These are phyloP conservation scores for Alternaria brassicae DNA, from an alignment of 2,329 filamentous ascomycete species.

Conservation along the genomic window DNA sequence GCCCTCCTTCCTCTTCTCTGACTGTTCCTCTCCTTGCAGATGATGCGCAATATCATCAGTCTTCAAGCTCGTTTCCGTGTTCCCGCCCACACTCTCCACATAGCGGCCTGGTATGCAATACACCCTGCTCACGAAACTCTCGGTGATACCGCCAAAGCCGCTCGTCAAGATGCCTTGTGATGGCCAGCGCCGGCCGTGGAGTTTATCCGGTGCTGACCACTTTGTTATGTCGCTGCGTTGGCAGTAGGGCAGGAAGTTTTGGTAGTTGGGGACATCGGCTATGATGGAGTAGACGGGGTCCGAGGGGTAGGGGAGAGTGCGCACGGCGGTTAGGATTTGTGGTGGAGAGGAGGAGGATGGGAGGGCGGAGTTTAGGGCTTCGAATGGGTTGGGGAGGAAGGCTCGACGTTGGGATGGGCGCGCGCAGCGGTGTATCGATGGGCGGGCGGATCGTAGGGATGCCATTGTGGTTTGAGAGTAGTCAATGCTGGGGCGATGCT, in stretches of 20 bases:
- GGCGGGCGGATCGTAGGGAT: conserved; percentile 44
- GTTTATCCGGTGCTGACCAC: conserved; percentile 66
- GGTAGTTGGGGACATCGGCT: conserved; percentile 82
- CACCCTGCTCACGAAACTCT: conserved; percentile 81
- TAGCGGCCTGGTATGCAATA: conserved; percentile 75
- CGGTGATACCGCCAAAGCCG: conserved; percentile 83
- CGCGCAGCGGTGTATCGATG: conserved; percentile 43
- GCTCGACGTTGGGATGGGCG: conserved; percentile 43
- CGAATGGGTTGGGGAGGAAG: conserved; percentile 57
- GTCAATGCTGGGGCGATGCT: neutral
- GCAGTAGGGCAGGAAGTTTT: conserved; percentile 91
- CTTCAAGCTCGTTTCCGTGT: conserved; percentile 56
- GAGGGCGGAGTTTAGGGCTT: conserved; percentile 43
- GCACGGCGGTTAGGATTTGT: conserved; percentile 74
- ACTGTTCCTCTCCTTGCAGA: conserved; percentile 29
- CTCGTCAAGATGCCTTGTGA: conserved; percentile 79
- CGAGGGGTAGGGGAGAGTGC: conserved; percentile 77
- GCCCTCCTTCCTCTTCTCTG: conserved; percentile 9
- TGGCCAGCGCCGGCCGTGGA: conserved; percentile 66
- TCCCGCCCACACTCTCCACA: conserved; percentile 79
- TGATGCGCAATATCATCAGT: conserved; percentile 53
- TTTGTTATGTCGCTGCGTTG: conserved; percentile 76
- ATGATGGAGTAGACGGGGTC: conserved; percentile 81
- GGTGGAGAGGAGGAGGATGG: conserved; percentile 45
- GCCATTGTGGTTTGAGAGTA: conserved; percentile 31